Evolutionary conservation across 257 asterid genomes (phyloP).

Genomic region (Scutellaria minor): DNA sequence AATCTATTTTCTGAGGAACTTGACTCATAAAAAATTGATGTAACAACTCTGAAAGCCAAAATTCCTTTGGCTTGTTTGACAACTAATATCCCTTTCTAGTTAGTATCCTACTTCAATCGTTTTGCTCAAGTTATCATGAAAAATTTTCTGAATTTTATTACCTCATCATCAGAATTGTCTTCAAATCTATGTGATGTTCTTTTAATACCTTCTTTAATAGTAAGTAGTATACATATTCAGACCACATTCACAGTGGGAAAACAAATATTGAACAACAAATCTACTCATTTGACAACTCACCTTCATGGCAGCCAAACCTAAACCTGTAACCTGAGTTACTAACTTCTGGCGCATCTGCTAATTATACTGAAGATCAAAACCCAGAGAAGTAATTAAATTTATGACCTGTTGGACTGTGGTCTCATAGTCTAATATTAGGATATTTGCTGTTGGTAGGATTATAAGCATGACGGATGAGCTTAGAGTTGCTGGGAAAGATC

Average conservation of each 20-base stretch:
- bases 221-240: slow-evolving; percentile 12
- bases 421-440: neutral
- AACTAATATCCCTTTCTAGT: neutral
- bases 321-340: neutral
- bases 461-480: neutral
- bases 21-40: neutral
- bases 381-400: neutral
- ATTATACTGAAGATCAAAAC: neutral
- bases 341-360: neutral
- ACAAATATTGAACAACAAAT: neutral
- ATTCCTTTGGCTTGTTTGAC: slow-evolving; percentile 7
- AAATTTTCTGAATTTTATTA: neutral
- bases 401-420: slow-evolving; percentile 10
- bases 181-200: neutral
- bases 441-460: neutral
- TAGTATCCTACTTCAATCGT: neutral
- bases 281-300: neutral
- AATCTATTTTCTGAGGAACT: neutral
- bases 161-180: neutral
- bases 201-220: neutral
- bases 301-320: neutral
- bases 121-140: neutral
- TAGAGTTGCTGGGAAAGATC: neutral
- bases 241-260: neutral
- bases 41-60: neutral